Evolutionary conservation across 2,329 filamentous ascomycete genomes (phyloP).

Genomic region (Falciphora oryzae): DNA sequence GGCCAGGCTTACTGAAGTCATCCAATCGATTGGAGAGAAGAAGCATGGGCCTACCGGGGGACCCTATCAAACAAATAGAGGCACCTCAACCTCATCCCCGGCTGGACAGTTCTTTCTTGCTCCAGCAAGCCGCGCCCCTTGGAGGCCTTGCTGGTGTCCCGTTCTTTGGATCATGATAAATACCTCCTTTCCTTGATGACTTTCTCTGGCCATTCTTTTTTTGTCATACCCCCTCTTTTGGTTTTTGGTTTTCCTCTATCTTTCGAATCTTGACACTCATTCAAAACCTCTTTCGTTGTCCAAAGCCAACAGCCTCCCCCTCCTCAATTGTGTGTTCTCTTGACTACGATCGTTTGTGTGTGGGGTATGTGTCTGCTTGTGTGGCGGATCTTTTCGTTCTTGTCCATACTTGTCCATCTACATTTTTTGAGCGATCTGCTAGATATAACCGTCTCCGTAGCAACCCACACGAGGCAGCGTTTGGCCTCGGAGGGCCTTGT

Average conservation of each 20-base stretch:
- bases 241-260: background rate
- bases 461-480: background rate
- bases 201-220: background rate
- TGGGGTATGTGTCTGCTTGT: background rate
- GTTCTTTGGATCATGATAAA: constrained; percentile 3
- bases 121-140: background rate
- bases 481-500: background rate
- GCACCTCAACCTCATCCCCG: background rate
- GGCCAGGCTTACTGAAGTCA: constrained; percentile 42
- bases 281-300: background rate
- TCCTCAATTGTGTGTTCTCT: too few relatives aligned
- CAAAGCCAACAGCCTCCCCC: background rate
- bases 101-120: background rate
- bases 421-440: background rate
- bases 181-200: constrained; percentile 3
- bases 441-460: background rate
- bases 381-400: background rate
- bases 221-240: background rate
- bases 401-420: background rate
- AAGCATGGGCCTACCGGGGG: background rate
- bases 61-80: background rate
- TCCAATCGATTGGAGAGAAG: background rate
- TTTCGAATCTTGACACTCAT: background rate
- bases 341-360: too few relatives aligned
- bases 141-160: background rate